Base-by-base conservation (phyloP, 352 stramenopile genomes). In the Blastocystis sp. region DNA sequence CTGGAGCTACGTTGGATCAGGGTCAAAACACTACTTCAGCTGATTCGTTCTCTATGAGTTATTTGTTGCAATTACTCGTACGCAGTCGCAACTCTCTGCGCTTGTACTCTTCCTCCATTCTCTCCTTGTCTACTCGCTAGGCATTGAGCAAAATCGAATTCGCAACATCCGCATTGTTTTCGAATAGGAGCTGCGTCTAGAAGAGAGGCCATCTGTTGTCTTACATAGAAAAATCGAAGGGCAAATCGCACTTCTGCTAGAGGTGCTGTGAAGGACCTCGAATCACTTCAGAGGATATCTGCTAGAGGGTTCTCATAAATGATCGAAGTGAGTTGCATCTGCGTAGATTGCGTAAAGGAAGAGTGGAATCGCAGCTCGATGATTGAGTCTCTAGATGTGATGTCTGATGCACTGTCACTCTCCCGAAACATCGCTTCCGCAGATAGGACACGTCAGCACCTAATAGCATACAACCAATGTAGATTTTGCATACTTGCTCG, bases 341-440 rank as follows among this genome's bases (percentile, higher is more conserved):
- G 73, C 24, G 39, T 66, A 11, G 73, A 85, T 16, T 64, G 73
- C 3, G 73, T 85, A 43, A 68, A 85, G 0, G 54, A 50, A 16
- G 73, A 85, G 26, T 85, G 73, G 43, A 85, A 85, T n/a, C 55
- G 73, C 16, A 85, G 34, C 47, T 85, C 73, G 16, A 85, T 37
- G 47, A 85, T 85, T 3, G 73, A 0, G 30, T 85, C 73, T 45
- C 73, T 85, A 50, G 20, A 50, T 30, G 9, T 20, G 6, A 43
- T 34, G 53, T 13, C 26, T 37, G 8, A 47, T 37, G n/a, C n/a
- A 34, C 16, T 69, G 11, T n/a, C 47, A 85, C 73, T 66, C 73
- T 64, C 73, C 54, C 16, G 73, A 85, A 6, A 85, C 73, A 85
- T 85, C 73, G 7, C 53, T 54, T n/a, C 53, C 53, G 13, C 73